Evolutionary conservation across 768 basidiomycete species (phyloP).

Genomic region (Hericium rajendrae): DNA sequence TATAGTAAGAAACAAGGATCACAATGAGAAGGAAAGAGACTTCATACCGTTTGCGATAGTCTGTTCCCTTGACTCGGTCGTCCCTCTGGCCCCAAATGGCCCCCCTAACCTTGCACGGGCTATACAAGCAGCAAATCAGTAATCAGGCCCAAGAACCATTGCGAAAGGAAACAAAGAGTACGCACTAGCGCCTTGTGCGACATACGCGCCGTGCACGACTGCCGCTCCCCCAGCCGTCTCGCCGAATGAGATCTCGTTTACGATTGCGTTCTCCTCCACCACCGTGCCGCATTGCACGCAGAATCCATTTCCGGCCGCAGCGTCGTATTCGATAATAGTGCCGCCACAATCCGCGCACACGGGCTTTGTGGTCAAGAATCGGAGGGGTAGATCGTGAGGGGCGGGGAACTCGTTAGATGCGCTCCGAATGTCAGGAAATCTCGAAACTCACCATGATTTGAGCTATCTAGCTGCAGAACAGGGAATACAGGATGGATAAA

Average conservation of each 20-base stretch:
- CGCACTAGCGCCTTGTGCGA: conserved; percentile 86
- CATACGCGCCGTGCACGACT: conserved; percentile 90
- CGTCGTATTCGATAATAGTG: conserved; percentile 77
- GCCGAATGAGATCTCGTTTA: conserved; percentile 92
- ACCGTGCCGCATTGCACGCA: conserved; percentile 85
- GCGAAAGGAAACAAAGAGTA: conserved; percentile 9
- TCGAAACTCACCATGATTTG: too few species aligned
- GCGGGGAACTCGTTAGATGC: too few species aligned
- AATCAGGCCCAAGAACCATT: not conserved
- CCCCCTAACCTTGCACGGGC: conserved; percentile 79
- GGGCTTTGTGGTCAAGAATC: conserved; percentile 21
- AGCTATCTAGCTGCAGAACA: too few species aligned
- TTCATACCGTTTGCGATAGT: conserved; percentile 78
- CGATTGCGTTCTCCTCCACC: conserved; percentile 87
- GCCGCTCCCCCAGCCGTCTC: conserved; percentile 88
- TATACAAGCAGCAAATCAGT: conserved; percentile 20
- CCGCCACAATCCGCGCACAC: conserved; percentile 73
- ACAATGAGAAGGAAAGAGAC: conserved; percentile 1
- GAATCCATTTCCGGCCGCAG: conserved; percentile 77
- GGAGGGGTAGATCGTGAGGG: not conserved
- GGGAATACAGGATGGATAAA: too few species aligned
- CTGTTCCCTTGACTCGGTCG: conserved; percentile 78
- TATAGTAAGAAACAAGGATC: not conserved
- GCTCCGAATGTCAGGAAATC: too few species aligned
- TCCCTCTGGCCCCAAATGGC: conserved; percentile 72